Base-by-base conservation (phyloP, 768 basidiomycete species). In the Trametes sanguinea region DNA sequence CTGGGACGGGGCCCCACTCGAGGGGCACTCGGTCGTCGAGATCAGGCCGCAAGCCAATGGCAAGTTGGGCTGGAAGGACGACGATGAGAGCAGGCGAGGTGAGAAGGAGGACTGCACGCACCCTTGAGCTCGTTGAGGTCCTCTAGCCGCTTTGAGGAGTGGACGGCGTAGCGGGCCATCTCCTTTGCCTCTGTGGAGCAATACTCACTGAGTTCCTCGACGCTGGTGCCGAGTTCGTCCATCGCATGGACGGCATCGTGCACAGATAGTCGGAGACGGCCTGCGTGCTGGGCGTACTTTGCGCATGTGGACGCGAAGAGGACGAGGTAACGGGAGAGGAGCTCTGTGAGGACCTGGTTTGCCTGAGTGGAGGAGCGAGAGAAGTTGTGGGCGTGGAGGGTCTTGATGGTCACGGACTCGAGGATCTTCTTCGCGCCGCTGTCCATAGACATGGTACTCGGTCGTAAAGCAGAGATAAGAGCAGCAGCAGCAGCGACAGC, bases 371-470 rank as follows among this genome's bases (percentile, higher is more conserved):
- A 94, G 0, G 91, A 82, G 53, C 89, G 83, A 40, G 88, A 85
- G 75, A 94, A 94, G 63, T 81, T 81, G 65, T 92, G 85, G 0
- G 90, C 87, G 65, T 93, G 90, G 14, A 93, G 80, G 16, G 89
- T 88, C 57, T 85, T 83, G 71, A 86, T 80, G 1, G 84, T 82
- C 0, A 83, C 84, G 3, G 86, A 80, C 75, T 91, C 89, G 61
- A 92, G 79, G 57, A 90, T 72, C 68, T 83, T 87, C 62, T 81
- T 76, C 0, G 84, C 76, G 30, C 81, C 82, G 59, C 73, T 71
- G 63, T 88, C 84, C 85, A 85, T 86, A 62, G 57, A 42, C 30
- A 46, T 27, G 29, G 32, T 6, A 52, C 32, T 14, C 13, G 42
- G 39, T 39, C 7, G 42, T 39, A n/a, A 51, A 50, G 27, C 6